Percentiles rank a stretch among this genome's conserved stretches.
phyloP scores from a whole-genome alignment of 805 yeast species.

The Saccharomycopsis oosterbeekiorum region DNA sequence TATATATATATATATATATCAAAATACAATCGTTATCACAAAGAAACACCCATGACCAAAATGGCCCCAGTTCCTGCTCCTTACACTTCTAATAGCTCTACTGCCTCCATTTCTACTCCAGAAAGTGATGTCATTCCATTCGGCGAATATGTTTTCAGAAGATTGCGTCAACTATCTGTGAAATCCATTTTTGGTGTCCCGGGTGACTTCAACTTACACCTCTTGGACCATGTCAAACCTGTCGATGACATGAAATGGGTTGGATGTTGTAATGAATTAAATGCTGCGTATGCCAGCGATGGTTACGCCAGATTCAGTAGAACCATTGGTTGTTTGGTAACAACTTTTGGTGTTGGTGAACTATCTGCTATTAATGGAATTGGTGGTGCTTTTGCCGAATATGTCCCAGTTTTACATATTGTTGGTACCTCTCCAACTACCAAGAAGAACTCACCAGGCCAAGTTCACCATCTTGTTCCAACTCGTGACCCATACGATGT shows the following conservation, averaged over 20 bases:
- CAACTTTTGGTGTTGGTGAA: conserved; percentile 89
- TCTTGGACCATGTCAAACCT: conserved; percentile 59
- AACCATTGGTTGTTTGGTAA: conserved; percentile 54
- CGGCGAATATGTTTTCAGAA: conserved; percentile 55
- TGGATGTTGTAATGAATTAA: conserved; percentile 82
- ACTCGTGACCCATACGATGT: conserved; percentile 34
- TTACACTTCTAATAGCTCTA: conserved; percentile 4
- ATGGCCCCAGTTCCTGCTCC: conserved; percentile 18
- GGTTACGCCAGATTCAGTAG: conserved; percentile 67
- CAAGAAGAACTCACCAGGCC: conserved; percentile 26
- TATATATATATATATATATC: too few relatives aligned
- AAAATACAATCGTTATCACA: background rate
- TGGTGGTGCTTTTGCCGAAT: conserved; percentile 76
- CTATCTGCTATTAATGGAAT: conserved; percentile 75
- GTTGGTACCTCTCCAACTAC: conserved; percentile 64
- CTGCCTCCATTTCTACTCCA: background rate
- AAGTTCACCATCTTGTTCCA: conserved; percentile 56
- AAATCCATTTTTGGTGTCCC: conserved; percentile 68
- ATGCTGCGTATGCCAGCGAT: conserved; percentile 84
- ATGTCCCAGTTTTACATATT: conserved; percentile 68
- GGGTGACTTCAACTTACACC: conserved; percentile 61
- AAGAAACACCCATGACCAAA: background rate
- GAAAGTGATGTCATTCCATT: conserved; percentile 31
- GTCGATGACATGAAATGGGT: conserved; percentile 52
- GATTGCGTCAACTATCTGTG: conserved; percentile 45